Conservation (phyloP, 345 rosid species). For the Populus nigra region DNA sequence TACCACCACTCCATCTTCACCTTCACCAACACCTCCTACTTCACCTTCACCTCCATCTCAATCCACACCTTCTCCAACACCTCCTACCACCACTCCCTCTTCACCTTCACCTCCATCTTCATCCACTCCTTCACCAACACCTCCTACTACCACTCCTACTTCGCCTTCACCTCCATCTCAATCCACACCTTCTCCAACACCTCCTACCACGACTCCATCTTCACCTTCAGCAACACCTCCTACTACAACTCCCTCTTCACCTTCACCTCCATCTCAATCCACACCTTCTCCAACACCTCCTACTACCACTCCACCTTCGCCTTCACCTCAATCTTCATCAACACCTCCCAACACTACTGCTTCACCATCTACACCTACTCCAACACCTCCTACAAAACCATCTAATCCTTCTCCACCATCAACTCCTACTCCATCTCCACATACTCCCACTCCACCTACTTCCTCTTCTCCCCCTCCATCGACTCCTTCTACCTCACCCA, state of each 20-base stretch:
- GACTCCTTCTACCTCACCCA: background rate
- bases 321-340: background rate
- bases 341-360: background rate
- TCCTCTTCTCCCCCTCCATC: background rate
- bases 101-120: background rate
- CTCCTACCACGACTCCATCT: slow-evolving; percentile 2
- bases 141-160: background rate
- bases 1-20: background rate
- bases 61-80: background rate
- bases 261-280: background rate
- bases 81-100: background rate
- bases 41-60: background rate
- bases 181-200: background rate
- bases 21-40: background rate
- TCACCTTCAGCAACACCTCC: background rate
- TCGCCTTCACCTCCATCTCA: background rate
- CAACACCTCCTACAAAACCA: slow-evolving; percentile 3
- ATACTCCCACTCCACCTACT: background rate
- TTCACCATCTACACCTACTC: background rate
- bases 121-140: background rate
- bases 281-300: background rate
- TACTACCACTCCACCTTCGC: background rate
- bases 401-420: background rate
- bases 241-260: background rate
- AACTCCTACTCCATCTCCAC: background rate